Conservation (phyloP, 1,139 yeast genomes). For the Arxiozyma bovina region DNA sequence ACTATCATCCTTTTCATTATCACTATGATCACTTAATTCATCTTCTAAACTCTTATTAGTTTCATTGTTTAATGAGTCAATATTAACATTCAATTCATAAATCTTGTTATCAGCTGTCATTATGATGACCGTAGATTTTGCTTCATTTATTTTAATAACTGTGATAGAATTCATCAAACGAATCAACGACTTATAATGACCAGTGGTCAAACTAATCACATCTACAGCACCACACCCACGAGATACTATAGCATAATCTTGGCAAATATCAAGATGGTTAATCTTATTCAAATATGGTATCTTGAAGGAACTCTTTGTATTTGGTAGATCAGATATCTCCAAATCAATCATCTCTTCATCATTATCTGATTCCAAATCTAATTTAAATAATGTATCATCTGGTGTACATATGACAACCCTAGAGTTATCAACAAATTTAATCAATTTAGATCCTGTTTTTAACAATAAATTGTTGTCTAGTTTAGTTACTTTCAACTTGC, state of each 20-base stretch:
- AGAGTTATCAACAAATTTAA: slow-evolving; percentile 38
- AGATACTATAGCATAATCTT: slow-evolving; percentile 43
- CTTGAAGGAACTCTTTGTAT: slow-evolving; percentile 26
- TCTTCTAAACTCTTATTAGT: slow-evolving; percentile 8
- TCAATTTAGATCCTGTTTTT: slow-evolving; percentile 48
- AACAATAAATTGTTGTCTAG: slow-evolving; percentile 39
- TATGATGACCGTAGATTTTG: slow-evolving; percentile 46
- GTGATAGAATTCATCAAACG: slow-evolving; percentile 54
- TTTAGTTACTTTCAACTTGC: slow-evolving; percentile 44
- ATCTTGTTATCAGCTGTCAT: slow-evolving; percentile 69
- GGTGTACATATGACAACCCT: slow-evolving; percentile 52
- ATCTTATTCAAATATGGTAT: slow-evolving; percentile 39
- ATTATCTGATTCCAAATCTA: slow-evolving; percentile 38
- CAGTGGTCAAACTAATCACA: slow-evolving; percentile 34
- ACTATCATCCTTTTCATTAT: slow-evolving; percentile 42
- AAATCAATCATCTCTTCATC: slow-evolving; percentile 39
- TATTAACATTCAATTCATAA: slow-evolving; percentile 44
- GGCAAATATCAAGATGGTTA: slow-evolving; percentile 42
- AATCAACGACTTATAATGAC: slow-evolving; percentile 33
- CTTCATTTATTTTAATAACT: slow-evolving; percentile 47
- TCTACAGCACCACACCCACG: slow-evolving; percentile 63
- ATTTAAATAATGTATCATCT: slow-evolving; percentile 53
- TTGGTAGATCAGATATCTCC: slow-evolving; percentile 32
- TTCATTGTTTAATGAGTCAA: slow-evolving; percentile 1
- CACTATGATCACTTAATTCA: slow-evolving; percentile 13